phyloP scores from a whole-genome alignment of 2,329 filamentous ascomycete genomes.

The Sporothrix brasiliensis region DNA sequence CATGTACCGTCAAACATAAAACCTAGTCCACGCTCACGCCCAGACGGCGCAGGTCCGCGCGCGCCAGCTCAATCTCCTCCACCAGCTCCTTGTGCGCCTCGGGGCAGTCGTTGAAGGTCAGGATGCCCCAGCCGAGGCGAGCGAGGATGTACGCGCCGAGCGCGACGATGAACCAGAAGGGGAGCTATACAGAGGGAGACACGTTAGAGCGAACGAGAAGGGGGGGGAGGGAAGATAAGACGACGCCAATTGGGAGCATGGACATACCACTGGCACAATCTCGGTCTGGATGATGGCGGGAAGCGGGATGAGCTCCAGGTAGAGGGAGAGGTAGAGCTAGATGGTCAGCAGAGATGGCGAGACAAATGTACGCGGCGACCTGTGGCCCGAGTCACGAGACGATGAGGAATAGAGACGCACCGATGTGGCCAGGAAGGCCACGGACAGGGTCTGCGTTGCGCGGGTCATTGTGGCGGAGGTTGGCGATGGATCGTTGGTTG shows the following conservation, averaged over 20 bases:
- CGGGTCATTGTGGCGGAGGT: conserved; percentile 73
- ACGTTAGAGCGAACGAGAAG: neutral
- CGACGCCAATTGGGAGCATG: neutral
- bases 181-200: conserved; percentile 62
- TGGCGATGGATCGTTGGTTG: neutral
- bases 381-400: neutral
- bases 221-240: too few species aligned
- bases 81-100: conserved; percentile 88
- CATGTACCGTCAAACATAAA: too few species aligned
- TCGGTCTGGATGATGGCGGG: conserved; percentile 77
- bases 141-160: conserved; percentile 91
- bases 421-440: conserved; percentile 83
- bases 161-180: conserved; percentile 87
- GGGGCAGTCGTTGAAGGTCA: conserved; percentile 96
- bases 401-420: conserved; percentile 56
- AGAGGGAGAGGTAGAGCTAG: conserved; percentile 86
- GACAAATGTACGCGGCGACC: neutral
- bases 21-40: conserved; percentile 76
- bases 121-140: conserved; percentile 86
- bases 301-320: conserved; percentile 79
- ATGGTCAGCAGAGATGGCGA: neutral
- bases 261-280: conserved; percentile 82
- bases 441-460: conserved; percentile 87
- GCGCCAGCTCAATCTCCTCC: conserved; percentile 77
- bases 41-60: conserved; percentile 70